Conservation (phyloP, 345 rosid species). For the Alliaria petiolata region DNA sequence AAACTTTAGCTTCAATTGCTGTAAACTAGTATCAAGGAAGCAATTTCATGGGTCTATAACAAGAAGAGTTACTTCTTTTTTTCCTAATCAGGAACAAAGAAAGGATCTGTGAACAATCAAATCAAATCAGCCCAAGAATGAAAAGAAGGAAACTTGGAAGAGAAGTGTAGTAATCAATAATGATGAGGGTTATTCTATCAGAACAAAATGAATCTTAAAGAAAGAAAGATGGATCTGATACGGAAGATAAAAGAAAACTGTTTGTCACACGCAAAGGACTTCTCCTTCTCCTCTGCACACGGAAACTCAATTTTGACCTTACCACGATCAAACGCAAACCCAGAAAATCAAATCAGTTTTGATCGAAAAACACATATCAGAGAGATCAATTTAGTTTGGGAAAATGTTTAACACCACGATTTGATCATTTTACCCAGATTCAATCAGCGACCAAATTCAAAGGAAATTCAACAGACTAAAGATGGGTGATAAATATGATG, state of each 20-base stretch:
- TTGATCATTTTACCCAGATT: conserved; percentile 38
- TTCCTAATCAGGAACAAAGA: background rate
- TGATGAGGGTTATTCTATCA: conserved; percentile 15
- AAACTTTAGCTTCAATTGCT: background rate
- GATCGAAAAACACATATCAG: conserved; percentile 24
- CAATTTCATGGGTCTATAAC: background rate
- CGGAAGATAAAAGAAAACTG: conserved; percentile 21
- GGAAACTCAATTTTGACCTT: conserved; percentile 31
- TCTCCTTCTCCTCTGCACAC: conserved; percentile 31
- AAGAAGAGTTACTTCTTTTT: background rate
- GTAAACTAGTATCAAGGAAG: background rate
- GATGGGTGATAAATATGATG: background rate
- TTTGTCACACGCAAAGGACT: conserved; percentile 35
- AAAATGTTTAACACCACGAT: background rate
- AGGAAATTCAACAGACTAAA: background rate
- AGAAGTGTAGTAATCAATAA: conserved; percentile 20
- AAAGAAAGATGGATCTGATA: conserved; percentile 27
- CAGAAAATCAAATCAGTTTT: conserved; percentile 15
- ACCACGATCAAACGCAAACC: conserved; percentile 5
- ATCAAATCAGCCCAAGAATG: conserved; percentile 2
- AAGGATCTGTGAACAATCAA: conserved; percentile 15
- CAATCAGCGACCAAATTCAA: background rate
- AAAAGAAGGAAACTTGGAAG: conserved; percentile 26
- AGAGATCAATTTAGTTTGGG: background rate
- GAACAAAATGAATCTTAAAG: background rate